phyloP scores from a whole-genome alignment of 2,329 filamentous ascomycete genomes.

The Acrodontium crateriforme region DNA sequence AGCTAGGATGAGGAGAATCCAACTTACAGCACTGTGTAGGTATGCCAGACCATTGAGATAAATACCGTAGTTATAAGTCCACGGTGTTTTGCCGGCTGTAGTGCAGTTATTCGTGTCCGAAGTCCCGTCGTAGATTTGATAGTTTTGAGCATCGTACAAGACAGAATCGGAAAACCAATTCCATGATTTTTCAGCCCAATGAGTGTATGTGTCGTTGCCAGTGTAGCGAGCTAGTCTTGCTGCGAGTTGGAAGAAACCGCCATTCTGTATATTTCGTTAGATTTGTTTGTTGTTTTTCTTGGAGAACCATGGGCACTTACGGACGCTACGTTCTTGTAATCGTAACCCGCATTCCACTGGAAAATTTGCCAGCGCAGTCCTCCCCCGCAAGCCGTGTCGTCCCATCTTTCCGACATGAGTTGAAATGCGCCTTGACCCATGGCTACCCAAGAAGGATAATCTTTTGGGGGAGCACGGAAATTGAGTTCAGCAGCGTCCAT shows the following conservation, averaged over 20 bases:
- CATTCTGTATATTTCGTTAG: constrained; percentile 24
- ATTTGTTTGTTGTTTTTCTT: not conserved
- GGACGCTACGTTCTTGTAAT: constrained; percentile 43
- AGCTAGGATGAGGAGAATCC: not conserved
- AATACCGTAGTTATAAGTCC: constrained; percentile 31
- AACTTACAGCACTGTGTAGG: constrained; percentile 3
- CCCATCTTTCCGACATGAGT: constrained; percentile 24
- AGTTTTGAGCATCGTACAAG: constrained; percentile 31
- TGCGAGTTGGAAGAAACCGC: constrained; percentile 37
- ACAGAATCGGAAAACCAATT: constrained; percentile 29
- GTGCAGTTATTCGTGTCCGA: constrained; percentile 33
- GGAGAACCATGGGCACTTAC: not conserved
- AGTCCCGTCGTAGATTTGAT: constrained; percentile 34
- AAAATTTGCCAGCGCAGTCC: constrained; percentile 28
- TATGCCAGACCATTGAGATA: constrained; percentile 21
- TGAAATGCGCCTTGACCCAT: constrained; percentile 31
- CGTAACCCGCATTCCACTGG: constrained; percentile 31
- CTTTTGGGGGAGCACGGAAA: constrained; percentile 26
- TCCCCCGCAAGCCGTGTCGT: constrained; percentile 23
- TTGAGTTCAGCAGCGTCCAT: constrained; percentile 33
- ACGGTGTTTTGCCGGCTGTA: constrained; percentile 32
- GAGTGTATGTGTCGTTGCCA: constrained; percentile 41
- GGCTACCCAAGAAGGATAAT: constrained; percentile 31
- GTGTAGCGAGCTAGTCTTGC: constrained; percentile 28
- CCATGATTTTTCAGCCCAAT: constrained; percentile 43